Base-by-base conservation (phyloP, 345 rosid species). In the Acer negundo region DNA sequence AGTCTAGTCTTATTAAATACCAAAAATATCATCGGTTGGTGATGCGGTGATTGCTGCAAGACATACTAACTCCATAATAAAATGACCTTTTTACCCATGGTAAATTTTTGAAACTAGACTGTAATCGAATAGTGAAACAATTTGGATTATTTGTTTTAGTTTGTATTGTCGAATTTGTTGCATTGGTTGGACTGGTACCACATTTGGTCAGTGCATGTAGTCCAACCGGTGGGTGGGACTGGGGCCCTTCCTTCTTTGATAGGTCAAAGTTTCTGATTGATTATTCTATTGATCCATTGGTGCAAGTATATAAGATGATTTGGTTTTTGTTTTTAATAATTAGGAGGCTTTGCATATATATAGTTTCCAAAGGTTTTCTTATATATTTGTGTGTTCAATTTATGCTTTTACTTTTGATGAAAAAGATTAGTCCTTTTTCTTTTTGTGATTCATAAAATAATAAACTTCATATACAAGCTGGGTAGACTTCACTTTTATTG, bases 1-100 rank as follows among this genome's bases (percentile, higher is more conserved):
- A 42, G 17, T 62, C 16, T 2, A 17, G 15, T 72, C 23, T 10
- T 16, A 2, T 46, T 46, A 46, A 40, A 20, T n/a, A 4, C 7
- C 73, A 20, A 1, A 20, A 47, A 61, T 65, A 7, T 76, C 9
- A 44, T 51, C 80, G 69, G 61, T 40, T 11, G 59, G 70, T 9
- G 69, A 44, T 8, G 77, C 79, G 69, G 80, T 80, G 77, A 61
- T 77, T 61, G 80, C 80, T 72, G 71, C 12, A 10, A 10, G 35
- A 31, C 7, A 64, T 42, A n/a, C 24, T 19, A 10, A 20, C 12
- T 24, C 0, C 3, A 17, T 62, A 12, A 0, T 8, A 22, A 22
- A 74, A 46, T 72, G 61, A 73, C 67, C 17, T n/a, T 44, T 62
- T 74, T 65, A 19, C 46, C 77, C 46, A 47, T 7, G 47, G 15